phyloP scores from a whole-genome alignment of 768 basidiomycete species.

The Krasilnikovozyma curviuscula region DNA sequence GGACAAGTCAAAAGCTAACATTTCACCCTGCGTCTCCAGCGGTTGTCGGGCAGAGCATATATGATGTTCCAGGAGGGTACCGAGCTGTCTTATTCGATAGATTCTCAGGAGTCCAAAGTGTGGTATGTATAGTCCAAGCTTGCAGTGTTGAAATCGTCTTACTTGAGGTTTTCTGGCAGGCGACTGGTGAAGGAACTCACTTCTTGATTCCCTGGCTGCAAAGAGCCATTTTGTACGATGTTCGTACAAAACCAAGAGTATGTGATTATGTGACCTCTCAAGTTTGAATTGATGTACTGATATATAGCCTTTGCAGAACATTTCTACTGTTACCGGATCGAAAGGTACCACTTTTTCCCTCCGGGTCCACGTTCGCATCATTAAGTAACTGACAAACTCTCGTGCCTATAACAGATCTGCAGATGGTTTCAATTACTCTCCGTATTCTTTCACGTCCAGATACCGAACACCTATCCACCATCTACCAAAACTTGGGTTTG shows the following conservation, averaged over 20 bases:
- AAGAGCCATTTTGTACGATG: constrained; percentile 89
- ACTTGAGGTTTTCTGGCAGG: constrained; percentile 30
- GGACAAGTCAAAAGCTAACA: no score
- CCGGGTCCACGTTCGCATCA: not conserved
- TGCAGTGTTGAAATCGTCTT: not conserved
- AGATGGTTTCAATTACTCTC: constrained; percentile 94
- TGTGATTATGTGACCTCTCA: no score
- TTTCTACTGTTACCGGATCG: constrained; percentile 94
- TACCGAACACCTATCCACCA: constrained; percentile 63
- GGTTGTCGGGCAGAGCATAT: no score
- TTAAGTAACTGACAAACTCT: not conserved
- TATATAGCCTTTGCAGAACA: constrained; percentile 43
- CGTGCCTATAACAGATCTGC: constrained; percentile 37
- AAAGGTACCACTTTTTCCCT: constrained; percentile 35
- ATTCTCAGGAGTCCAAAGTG: constrained; percentile 71
- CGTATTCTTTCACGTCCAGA: constrained; percentile 91
- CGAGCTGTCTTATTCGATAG: constrained; percentile 96
- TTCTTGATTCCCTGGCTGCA: constrained; percentile 91
- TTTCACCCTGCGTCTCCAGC: no score
- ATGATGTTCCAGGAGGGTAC: constrained; percentile 60
- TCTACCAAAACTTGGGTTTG: constrained; percentile 83
- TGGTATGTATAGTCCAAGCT: constrained; percentile 32
- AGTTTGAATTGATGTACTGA: no score
- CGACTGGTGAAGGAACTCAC: constrained; percentile 83
- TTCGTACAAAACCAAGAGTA: constrained; percentile 87